Base-by-base conservation (phyloP, 441 rosid species). In the Gossypium schwendimanii region DNA sequence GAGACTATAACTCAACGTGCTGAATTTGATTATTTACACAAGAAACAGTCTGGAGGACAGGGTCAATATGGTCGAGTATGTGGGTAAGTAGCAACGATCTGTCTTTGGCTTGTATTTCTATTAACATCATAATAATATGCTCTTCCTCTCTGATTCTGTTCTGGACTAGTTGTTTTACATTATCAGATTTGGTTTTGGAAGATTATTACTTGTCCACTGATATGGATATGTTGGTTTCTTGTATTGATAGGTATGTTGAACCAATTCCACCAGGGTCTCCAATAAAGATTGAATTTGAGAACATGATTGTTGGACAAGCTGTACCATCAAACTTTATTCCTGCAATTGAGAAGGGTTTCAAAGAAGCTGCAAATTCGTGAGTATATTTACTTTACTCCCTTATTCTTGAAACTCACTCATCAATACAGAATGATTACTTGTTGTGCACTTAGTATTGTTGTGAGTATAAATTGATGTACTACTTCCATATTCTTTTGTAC, bases 11-110 rank as follows among this genome's bases (percentile, higher is more conserved):
- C 99, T 28, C 83, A 83, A 67, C 94, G 93, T 65, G 94, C 97
- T 62, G 89, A 89, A 74, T 96, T 93, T 76, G 99, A 96, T 85
- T 96, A 96, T 84, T 76, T 96, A 72, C 99, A 93, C 80, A 96
- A 96, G 89, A 91, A 96, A 81, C 99, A 96, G 80, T 86, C 83
- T 84, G 99, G 99, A 69, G 98, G 99, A 73, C 95, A 92, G 74
- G 99, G 99, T 82, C 99, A 96, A 82, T 96, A 91, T 71, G 99
- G 99, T 71, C 85, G 97, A 39, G 98, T 93, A 36, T 76, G 73
- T 3, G 99, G 98, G 98, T 95, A 78, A 86, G 90, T 69, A 72
- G 72, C 45, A 50, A 55, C 18, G 7, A 59, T 49, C 12, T 52
- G 15, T 18, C 78, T 8, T 71, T 66, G 54, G 50, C 31, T 24